Evolutionary conservation across 2,329 filamentous ascomycete species (phyloP).

Genomic region (Pseudocercospora cruenta): DNA sequence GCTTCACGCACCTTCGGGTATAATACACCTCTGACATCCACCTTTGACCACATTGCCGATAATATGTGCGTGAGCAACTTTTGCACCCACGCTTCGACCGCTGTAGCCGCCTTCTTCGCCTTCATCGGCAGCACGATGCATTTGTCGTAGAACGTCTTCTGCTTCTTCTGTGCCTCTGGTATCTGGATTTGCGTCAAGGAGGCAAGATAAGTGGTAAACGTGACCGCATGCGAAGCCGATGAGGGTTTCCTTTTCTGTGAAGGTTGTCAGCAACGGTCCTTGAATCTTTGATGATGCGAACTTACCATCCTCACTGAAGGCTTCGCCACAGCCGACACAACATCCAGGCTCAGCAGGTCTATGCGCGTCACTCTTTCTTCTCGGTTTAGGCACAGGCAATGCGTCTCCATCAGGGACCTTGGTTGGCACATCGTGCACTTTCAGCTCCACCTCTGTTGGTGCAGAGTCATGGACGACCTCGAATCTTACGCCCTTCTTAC

Average conservation of each 20-base stretch:
- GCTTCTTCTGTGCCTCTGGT: constrained; percentile 41
- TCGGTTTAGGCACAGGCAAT: constrained; percentile 27
- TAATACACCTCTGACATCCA: constrained; percentile 26
- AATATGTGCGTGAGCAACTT: constrained; percentile 83
- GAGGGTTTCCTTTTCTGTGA: constrained; percentile 67
- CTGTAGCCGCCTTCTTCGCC: constrained; percentile 45
- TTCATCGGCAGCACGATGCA: constrained; percentile 51
- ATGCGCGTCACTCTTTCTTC: constrained; percentile 21
- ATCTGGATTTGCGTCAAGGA: constrained; percentile 53
- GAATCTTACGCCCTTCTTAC: constrained; percentile 86
- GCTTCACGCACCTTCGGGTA: constrained; percentile 23
- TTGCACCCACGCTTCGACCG: constrained; percentile 73
- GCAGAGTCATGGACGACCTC: constrained; percentile 60
- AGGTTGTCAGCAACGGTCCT: neutral
- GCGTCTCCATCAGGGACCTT: constrained; percentile 29
- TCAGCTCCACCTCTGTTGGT: constrained; percentile 37
- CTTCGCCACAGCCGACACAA: constrained; percentile 44
- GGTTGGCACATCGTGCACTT: constrained; percentile 37
- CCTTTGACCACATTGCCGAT: constrained; percentile 63
- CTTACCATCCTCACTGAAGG: constrained; percentile 44
- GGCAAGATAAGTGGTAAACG: constrained; percentile 75
- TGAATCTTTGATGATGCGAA: neutral
- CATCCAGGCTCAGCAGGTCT: constrained; percentile 40
- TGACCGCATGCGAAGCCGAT: constrained; percentile 83
- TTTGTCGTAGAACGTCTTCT: constrained; percentile 39